Evolutionary conservation across 1,284 basidiomycete species (phyloP), one percentile per base, ranked within the genome.

Genomic region (Puccinia novopanici): DNA sequence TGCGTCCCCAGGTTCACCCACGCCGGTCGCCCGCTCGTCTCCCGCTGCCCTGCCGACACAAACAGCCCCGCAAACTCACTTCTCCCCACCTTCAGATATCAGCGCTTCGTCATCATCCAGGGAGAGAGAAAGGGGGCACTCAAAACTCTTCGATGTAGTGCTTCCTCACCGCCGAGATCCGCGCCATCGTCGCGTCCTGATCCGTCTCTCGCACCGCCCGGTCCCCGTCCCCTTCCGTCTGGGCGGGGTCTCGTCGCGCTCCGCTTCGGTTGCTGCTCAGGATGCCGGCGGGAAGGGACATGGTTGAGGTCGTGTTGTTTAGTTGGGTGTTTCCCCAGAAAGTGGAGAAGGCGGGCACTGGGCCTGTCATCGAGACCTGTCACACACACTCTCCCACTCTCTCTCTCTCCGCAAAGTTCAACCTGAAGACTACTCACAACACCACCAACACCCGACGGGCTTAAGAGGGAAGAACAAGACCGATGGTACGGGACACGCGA

Each of bases 1-100:
- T 92, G 93, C 0, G 96, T 99, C 10, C 96, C 96, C 65, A 98
- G 89, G 85, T 98, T 98, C 88, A 99, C 98, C 83, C 98, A 87
- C 0, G 95, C 95, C 72, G 85, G 82, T 42, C 82, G 75, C n/a
- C n/a, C n/a, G n/a, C n/a, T n/a, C n/a, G n/a, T n/a, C n/a, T n/a
- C n/a, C n/a, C n/a, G n/a, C n/a, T n/a, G n/a, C n/a, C n/a, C n/a
- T n/a, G n/a, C n/a, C n/a, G n/a, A n/a, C n/a, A n/a, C n/a, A n/a
- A 59, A 59, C 27, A 59, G 30, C 27, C 9, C 57, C 57, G 57
- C 57, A 59, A 10, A 59, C 4, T 34, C 27, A 34, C n/a, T n/a
- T n/a, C n/a, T n/a, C n/a, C n/a, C n/a, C n/a, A n/a, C n/a, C n/a
- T n/a, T n/a, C n/a, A n/a, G n/a, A n/a, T n/a, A n/a, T n/a, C n/a